phyloP scores from a whole-genome alignment of 2,329 filamentous ascomycete genomes.

The Colletotrichum orchidophilum region DNA sequence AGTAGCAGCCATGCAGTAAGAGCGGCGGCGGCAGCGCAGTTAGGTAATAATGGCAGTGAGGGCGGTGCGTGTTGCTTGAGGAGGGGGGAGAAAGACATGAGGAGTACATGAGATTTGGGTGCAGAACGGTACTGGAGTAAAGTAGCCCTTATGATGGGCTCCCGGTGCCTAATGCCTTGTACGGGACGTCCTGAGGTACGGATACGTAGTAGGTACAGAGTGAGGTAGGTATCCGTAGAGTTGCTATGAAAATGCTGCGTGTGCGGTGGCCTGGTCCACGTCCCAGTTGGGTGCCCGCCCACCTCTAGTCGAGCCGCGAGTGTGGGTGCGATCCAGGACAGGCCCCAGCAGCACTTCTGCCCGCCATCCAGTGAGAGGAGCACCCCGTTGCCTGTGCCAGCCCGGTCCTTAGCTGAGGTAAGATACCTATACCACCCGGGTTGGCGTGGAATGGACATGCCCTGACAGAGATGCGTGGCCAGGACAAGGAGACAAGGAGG shows the following conservation, averaged over 20 bases:
- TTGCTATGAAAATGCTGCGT: neutral
- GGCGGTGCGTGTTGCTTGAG: neutral
- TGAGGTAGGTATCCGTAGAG: too few relatives aligned
- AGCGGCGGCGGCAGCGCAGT: neutral
- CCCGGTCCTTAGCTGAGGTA: slow-evolving; percentile 11
- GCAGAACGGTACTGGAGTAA: neutral
- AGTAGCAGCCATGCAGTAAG: neutral
- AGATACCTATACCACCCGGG: too few relatives aligned
- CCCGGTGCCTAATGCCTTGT: neutral
- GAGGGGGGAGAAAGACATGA: neutral
- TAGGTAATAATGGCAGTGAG: neutral
- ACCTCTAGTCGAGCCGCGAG: neutral
- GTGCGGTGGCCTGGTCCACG: neutral
- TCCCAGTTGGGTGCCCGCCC: neutral
- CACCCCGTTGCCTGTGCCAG: slow-evolving; percentile 25
- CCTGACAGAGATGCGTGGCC: neutral
- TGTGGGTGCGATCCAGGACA: neutral
- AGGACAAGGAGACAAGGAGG: neutral
- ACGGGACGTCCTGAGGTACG: neutral
- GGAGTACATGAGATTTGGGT: neutral
- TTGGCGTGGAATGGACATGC: neutral
- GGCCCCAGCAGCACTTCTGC: slow-evolving; percentile 21
- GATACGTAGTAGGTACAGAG: neutral
- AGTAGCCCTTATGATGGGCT: neutral
- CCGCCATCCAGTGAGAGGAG: slow-evolving; percentile 21